Evolutionary conservation across 1,139 yeast genomes (phyloP).

Genomic region (Kodamaea fungicola): DNA sequence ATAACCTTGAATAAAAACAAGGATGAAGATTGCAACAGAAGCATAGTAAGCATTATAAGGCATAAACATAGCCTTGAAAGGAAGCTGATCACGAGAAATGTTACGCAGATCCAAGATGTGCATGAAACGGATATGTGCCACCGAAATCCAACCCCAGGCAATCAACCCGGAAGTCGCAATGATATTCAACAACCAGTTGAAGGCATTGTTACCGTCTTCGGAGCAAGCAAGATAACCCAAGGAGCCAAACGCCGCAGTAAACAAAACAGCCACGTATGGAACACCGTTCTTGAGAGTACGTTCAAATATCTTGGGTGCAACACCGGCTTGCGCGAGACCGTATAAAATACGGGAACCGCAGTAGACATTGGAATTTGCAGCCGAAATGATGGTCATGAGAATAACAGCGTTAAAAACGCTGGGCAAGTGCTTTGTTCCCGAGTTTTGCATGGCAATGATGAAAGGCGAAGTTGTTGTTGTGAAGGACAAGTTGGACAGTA

Average conservation of each 20-base stretch:
- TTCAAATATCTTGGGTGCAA: conserved; percentile 57
- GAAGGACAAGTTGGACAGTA: conserved; percentile 15
- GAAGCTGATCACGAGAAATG: conserved; percentile 61
- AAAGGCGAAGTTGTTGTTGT: conserved; percentile 52
- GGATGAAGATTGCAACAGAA: conserved; percentile 44
- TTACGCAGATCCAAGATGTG: conserved; percentile 49
- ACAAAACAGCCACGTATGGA: conserved; percentile 57
- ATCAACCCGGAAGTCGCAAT: conserved; percentile 74
- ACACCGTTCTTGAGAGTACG: conserved; percentile 61
- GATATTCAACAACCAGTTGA: conserved; percentile 80
- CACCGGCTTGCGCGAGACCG: conserved; percentile 58
- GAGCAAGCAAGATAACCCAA: conserved; percentile 67
- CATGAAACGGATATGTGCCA: conserved; percentile 68
- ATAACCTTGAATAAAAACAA: conserved; percentile 71
- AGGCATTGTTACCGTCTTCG: conserved; percentile 64
- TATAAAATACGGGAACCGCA: conserved; percentile 72
- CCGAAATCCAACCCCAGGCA: conserved; percentile 68
- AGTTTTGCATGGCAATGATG: conserved; percentile 56
- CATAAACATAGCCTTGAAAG: conserved; percentile 66
- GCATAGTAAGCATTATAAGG: conserved; percentile 63
- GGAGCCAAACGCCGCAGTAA: conserved; percentile 60
- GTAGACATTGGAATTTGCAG: conserved; percentile 79
- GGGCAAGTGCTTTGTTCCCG: conserved; percentile 68
- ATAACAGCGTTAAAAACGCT: conserved; percentile 76
- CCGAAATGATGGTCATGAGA: conserved; percentile 65